phyloP scores from a whole-genome alignment of 192 early-diverging fungal genomes.

The Geranomyces michiganensis region DNA sequence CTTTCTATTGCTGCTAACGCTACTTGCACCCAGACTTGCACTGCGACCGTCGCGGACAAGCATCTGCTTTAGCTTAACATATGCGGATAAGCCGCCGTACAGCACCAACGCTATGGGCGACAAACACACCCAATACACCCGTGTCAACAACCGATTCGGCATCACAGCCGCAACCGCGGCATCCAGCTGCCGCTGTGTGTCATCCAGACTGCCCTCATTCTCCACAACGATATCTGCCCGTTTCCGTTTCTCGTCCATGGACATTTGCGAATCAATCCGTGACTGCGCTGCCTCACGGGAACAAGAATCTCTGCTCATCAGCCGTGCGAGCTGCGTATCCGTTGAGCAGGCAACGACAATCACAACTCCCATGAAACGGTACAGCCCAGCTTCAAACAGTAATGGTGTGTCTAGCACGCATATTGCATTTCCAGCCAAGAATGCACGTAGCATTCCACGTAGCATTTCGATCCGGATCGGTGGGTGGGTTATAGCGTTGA shows the following conservation, averaged over 20 bases:
- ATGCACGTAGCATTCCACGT: conserved; percentile 64
- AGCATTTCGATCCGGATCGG: conserved; percentile 82
- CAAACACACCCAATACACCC: not conserved
- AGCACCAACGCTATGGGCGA: not conserved
- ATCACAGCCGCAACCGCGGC: not conserved
- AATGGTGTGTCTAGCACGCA: conserved; percentile 93
- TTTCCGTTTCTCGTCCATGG: conserved; percentile 73
- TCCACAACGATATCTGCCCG: conserved; percentile 84
- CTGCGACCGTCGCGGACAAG: too few relatives aligned
- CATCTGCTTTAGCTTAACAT: not conserved
- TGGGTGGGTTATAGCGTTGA: conserved; percentile 90
- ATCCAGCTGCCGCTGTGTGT: not conserved
- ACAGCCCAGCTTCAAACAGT: conserved; percentile 82
- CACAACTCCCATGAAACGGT: conserved; percentile 68
- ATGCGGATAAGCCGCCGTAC: not conserved
- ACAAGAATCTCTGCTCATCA: conserved; percentile 74
- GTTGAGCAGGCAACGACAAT: conserved; percentile 81
- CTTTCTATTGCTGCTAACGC: too few relatives aligned
- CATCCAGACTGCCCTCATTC: conserved; percentile 65
- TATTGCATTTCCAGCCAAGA: conserved; percentile 67
- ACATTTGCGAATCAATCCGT: conserved; percentile 82
- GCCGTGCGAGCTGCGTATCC: conserved; percentile 71
- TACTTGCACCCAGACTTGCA: too few relatives aligned
- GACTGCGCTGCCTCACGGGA: conserved; percentile 64
- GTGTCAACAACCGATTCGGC: not conserved